Conservation (phyloP, 2,329 filamentous ascomycete species). For the Colletotrichum costaricense region DNA sequence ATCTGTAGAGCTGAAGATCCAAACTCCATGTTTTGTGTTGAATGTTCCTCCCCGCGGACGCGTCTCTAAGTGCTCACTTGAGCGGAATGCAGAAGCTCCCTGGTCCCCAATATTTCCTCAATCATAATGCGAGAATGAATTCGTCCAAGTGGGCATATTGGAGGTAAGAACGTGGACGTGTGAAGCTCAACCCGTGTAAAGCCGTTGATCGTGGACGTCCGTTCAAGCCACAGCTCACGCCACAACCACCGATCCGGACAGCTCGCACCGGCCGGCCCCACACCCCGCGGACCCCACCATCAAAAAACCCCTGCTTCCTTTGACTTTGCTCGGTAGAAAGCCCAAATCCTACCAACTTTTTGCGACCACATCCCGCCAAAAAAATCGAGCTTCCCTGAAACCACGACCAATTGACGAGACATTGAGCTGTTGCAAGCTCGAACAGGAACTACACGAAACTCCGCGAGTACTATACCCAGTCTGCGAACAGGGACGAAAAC, state of each 20-base stretch:
- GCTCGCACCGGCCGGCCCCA: conserved; percentile 30
- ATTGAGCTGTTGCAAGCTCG: neutral
- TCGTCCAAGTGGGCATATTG: neutral
- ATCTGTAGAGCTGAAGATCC: no score
- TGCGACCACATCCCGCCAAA: conserved; percentile 15
- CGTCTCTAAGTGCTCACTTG: no score
- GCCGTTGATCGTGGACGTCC: neutral
- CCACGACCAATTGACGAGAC: neutral
- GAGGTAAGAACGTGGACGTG: neutral
- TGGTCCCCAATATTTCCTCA: no score
- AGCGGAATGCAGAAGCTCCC: no score
- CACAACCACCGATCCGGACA: conserved; percentile 31
- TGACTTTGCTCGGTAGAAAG: conserved; percentile 18
- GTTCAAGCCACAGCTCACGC: neutral
- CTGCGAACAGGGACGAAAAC: neutral
- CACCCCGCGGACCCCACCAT: conserved; percentile 35
- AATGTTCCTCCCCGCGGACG: no score
- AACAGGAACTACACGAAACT: neutral
- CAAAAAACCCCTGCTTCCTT: conserved; percentile 29
- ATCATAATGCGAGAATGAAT: no score
- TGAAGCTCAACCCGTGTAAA: neutral
- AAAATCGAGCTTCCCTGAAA: neutral
- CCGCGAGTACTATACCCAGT: neutral
- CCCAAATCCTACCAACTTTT: conserved; percentile 26
- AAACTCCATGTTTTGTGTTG: no score